Evolutionary conservation across 2,329 filamentous ascomycete species (phyloP).

Genomic region (Pseudogymnoascus sp.): DNA sequence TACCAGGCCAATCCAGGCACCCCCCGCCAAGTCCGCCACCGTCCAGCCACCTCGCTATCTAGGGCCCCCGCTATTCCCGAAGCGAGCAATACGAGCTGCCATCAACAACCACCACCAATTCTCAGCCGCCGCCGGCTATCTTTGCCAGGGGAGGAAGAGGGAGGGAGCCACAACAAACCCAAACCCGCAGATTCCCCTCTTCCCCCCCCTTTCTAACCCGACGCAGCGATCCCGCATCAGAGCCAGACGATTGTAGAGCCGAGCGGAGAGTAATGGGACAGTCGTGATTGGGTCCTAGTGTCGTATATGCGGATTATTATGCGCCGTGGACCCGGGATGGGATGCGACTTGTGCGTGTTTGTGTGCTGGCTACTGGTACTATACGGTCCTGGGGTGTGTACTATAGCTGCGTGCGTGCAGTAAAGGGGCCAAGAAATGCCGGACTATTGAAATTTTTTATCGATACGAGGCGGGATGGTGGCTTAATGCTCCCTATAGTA

Average conservation of each 20-base stretch:
- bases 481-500: background rate
- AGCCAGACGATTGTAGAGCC: background rate
- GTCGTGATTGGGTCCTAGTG: background rate
- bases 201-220: background rate
- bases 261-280: background rate
- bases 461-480: background rate
- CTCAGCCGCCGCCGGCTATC: background rate
- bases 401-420: slow-evolving; percentile 5
- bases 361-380: background rate
- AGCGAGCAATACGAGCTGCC: background rate
- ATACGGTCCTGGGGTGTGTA: background rate
- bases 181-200: background rate
- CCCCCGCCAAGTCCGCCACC: background rate
- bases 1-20: background rate
- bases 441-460: slow-evolving; percentile 1
- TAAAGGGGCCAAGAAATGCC: background rate
- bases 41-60: background rate
- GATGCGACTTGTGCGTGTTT: background rate
- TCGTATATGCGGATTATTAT: slow-evolving; percentile 3
- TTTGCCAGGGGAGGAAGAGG: background rate
- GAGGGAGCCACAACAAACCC: background rate
- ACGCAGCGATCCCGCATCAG: background rate
- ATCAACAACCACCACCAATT: background rate
- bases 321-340: background rate
- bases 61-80: background rate